These are phyloP conservation scores for Bryopsis sp. DNA, from an alignment of 139 green algal genomes.

Conservation along the genomic window DNA sequence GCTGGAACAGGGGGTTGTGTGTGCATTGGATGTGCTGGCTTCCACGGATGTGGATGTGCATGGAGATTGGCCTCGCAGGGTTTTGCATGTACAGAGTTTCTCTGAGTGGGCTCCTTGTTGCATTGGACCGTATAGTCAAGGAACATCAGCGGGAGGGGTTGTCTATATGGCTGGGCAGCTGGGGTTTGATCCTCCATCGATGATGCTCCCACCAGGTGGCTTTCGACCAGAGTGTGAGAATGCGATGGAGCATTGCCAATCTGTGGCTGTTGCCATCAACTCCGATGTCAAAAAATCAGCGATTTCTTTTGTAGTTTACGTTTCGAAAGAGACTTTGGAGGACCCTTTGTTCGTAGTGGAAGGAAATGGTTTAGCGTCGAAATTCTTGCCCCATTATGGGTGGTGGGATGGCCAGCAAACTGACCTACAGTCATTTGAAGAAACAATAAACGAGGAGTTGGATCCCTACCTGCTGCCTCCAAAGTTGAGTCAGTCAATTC, in stretches of 20 bases:
- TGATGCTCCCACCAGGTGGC: conserved; percentile 8
- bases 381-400: background rate
- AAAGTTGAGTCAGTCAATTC: background rate
- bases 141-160: conserved; percentile 21
- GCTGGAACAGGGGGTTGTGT: background rate
- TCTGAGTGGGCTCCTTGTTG: conserved; percentile 89
- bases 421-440: background rate
- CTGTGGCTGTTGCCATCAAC: conserved; percentile 14
- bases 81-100: conserved; percentile 95
- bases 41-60: conserved; percentile 8
- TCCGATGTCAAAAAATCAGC: background rate
- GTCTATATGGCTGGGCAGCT: conserved; percentile 49
- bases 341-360: background rate
- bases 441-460: background rate
- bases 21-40: background rate
- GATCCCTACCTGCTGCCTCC: background rate
- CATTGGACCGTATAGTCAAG: conserved; percentile 96
- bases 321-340: background rate
- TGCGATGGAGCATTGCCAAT: conserved; percentile 17
- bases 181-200: conserved; percentile 22
- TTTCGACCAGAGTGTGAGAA: background rate
- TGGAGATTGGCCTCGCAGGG: conserved; percentile 34
- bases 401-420: background rate
- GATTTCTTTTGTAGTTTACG: background rate
- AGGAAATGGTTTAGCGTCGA: background rate